phyloP scores from a whole-genome alignment of 306 rosid species.

The Hippophae rhamnoides region DNA sequence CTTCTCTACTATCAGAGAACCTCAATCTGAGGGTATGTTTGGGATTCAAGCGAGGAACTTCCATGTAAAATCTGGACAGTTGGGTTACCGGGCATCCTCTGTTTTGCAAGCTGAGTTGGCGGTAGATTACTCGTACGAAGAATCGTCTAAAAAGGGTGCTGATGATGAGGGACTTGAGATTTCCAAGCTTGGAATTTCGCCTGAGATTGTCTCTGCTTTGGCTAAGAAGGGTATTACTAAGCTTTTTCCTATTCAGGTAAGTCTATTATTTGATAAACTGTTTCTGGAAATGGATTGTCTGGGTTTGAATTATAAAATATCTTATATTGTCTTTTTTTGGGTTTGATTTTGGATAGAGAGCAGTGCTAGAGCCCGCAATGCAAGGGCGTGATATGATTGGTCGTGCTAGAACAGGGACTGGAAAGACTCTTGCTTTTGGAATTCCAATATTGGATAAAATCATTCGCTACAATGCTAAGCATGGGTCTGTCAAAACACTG shows the following conservation, averaged over 20 bases:
- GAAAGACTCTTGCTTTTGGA: conserved; percentile 98
- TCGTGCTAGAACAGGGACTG: conserved; percentile 98
- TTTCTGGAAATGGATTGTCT: too few relatives aligned
- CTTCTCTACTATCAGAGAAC: conserved; percentile 7
- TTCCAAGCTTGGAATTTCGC: conserved; percentile 59
- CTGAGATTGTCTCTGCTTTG: conserved; percentile 74
- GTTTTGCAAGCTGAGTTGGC: conserved; percentile 47
- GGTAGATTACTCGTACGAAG: conserved; percentile 43
- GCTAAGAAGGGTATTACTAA: conserved; percentile 65
- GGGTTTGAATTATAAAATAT: too few relatives aligned
- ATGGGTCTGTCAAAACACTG: conserved; percentile 46
- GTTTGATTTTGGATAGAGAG: conserved; percentile 40
- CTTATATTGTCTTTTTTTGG: not conserved
- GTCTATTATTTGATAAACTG: not conserved
- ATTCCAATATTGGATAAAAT: conserved; percentile 84
- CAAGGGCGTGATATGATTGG: conserved; percentile 98
- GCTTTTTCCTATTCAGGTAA: conserved; percentile 93
- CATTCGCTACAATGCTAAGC: conserved; percentile 60
- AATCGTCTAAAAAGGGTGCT: conserved; percentile 22
- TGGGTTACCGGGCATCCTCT: conserved; percentile 45
- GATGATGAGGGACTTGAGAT: conserved; percentile 70
- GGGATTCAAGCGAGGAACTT: conserved; percentile 29
- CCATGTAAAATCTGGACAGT: conserved; percentile 37
- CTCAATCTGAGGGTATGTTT: conserved; percentile 1
- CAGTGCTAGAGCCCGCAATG: conserved; percentile 96